Evolutionary conservation across 2,329 filamentous ascomycete genomes (phyloP).

Genomic region (Neopestalotiopsis rosae): DNA sequence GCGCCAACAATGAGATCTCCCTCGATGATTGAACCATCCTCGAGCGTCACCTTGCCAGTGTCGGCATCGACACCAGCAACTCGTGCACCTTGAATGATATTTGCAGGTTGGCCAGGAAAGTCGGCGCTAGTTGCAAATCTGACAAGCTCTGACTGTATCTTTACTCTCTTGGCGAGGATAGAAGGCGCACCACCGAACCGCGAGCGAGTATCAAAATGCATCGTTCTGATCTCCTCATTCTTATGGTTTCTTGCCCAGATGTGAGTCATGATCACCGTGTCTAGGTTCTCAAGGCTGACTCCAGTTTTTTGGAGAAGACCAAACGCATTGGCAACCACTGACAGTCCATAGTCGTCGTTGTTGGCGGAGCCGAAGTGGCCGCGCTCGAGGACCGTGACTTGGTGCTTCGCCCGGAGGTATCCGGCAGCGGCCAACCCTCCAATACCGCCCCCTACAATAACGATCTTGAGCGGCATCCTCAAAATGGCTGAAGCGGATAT

Average conservation of each 20-base stretch:
- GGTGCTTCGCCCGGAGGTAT: conserved; percentile 29
- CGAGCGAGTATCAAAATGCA: conserved; percentile 27
- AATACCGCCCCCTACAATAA: conserved; percentile 30
- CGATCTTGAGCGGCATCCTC: conserved; percentile 27
- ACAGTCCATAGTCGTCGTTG: conserved; percentile 28
- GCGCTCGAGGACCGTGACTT: conserved; percentile 31
- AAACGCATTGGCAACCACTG: conserved; percentile 28
- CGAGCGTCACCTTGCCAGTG: not conserved
- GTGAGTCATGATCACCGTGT: conserved; percentile 28
- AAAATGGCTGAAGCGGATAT: not conserved
- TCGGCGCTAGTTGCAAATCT: conserved; percentile 24
- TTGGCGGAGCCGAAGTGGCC: conserved; percentile 23
- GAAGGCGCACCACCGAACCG: conserved; percentile 25
- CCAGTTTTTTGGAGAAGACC: conserved; percentile 28
- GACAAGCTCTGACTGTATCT: conserved; percentile 26
- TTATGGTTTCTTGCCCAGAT: conserved; percentile 24
- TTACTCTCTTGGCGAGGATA: conserved; percentile 27
- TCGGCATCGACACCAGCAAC: conserved; percentile 1
- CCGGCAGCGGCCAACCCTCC: conserved; percentile 30
- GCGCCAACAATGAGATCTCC: conserved; percentile 8
- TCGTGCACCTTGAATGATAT: not conserved
- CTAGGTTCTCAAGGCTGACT: conserved; percentile 25
- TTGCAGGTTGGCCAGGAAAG: conserved; percentile 9
- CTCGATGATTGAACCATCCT: not conserved
- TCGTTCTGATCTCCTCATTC: conserved; percentile 25